A percentile compares a stretch with the other conserved stretches of the same genome.
phyloP scores from a whole-genome alignment of 176 grass and related monocot genomes.

The barley (Hordeum vulgare) region DNA sequence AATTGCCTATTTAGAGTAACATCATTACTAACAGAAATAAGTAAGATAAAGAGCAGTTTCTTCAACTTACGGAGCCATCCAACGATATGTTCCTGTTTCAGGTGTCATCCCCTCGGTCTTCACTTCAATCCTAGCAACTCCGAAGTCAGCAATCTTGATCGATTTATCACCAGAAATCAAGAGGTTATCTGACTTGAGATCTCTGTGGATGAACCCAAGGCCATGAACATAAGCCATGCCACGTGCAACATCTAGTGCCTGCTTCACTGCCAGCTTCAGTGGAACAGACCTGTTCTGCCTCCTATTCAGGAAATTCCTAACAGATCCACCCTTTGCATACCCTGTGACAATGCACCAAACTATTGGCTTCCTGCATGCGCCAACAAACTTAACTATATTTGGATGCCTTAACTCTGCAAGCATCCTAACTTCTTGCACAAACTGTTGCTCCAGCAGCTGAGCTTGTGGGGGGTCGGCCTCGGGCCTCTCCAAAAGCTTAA shows the following conservation, averaged over 20 bases:
- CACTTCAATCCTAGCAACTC: constrained; percentile 76
- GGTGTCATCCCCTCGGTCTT: constrained; percentile 84
- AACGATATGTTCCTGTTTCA: constrained; percentile 89
- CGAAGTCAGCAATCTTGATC: constrained; percentile 80
- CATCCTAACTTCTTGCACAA: constrained; percentile 83
- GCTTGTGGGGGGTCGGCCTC: constrained; percentile 51
- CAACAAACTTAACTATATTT: constrained; percentile 71
- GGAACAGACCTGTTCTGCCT: constrained; percentile 61
- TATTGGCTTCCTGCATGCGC: constrained; percentile 66
- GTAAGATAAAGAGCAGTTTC: not conserved
- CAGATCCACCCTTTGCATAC: constrained; percentile 73
- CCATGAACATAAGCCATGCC: constrained; percentile 81
- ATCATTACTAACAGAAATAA: constrained; percentile 2
- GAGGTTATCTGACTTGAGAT: constrained; percentile 76
- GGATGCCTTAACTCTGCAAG: constrained; percentile 65
- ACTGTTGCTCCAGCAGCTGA: constrained; percentile 68
- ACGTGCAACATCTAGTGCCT: constrained; percentile 66
- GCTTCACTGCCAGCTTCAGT: constrained; percentile 64
- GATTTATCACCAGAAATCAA: constrained; percentile 68
- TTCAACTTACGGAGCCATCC: constrained; percentile 89
- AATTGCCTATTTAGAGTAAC: not conserved
- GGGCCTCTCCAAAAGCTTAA: constrained; percentile 75
- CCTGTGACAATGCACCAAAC: constrained; percentile 85
- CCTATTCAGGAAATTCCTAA: constrained; percentile 59
- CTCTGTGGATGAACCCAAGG: constrained; percentile 71